Evolutionary conservation across 352 stramenopile species (phyloP).

Genomic region (Phytopythium aichiense): DNA sequence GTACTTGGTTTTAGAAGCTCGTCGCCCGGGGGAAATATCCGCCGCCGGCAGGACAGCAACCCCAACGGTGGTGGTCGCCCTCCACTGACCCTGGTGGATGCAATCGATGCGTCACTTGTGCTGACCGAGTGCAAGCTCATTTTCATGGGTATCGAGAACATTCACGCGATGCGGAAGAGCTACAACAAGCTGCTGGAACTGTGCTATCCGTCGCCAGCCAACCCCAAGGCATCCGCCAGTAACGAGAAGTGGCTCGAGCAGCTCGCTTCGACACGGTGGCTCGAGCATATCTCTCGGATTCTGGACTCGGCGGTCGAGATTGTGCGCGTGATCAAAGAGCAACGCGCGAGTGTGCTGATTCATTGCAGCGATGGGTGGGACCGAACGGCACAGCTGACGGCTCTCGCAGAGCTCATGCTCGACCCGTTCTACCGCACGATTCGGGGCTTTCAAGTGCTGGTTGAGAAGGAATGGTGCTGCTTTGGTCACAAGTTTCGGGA

Average conservation of each 20-base stretch:
- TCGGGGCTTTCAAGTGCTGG: slow-evolving; percentile 74
- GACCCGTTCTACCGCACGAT: slow-evolving; percentile 91
- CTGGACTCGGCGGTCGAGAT: slow-evolving; percentile 82
- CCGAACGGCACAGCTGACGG: slow-evolving; percentile 85
- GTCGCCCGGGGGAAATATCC: neutral
- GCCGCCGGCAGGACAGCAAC: neutral
- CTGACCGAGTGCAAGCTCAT: slow-evolving; percentile 81
- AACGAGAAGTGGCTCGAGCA: slow-evolving; percentile 84
- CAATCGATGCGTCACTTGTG: slow-evolving; percentile 48
- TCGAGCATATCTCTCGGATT: slow-evolving; percentile 77
- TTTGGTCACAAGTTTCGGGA: slow-evolving; percentile 90
- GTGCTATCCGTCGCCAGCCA: slow-evolving; percentile 22
- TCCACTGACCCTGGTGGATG: slow-evolving; percentile 17
- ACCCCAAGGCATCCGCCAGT: slow-evolving; percentile 35
- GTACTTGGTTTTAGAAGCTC: neutral
- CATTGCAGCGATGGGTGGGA: slow-evolving; percentile 99
- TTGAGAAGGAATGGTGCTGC: slow-evolving; percentile 89
- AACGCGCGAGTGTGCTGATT: slow-evolving; percentile 92
- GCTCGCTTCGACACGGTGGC: slow-evolving; percentile 63
- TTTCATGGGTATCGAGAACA: slow-evolving; percentile 92
- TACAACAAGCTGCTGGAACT: slow-evolving; percentile 77
- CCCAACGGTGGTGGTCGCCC: neutral
- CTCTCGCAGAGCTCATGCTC: slow-evolving; percentile 81
- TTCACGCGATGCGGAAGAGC: slow-evolving; percentile 88
- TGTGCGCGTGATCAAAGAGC: slow-evolving; percentile 67